These are phyloP conservation scores for Lichtheimia hyalospora DNA, from an alignment of 371 early-diverging fungal species.

Conservation along the genomic window DNA sequence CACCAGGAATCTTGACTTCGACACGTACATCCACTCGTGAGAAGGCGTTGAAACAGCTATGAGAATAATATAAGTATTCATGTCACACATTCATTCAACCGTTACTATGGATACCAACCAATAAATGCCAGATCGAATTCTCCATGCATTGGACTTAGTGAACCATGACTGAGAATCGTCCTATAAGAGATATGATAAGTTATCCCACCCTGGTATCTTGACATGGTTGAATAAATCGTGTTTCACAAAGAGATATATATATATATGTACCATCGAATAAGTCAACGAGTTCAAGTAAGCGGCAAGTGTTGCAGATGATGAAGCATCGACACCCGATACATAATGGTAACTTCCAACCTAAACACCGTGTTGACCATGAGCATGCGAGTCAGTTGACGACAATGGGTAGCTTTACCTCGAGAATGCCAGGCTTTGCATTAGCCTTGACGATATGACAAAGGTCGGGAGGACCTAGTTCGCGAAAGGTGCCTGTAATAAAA, in stretches of 20 bases:
- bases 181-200: slow-evolving; percentile 26
- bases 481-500: slow-evolving; percentile 67
- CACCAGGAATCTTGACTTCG: slow-evolving; percentile 97
- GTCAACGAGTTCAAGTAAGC: slow-evolving; percentile 94
- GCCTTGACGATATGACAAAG: slow-evolving; percentile 91
- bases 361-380: not conserved
- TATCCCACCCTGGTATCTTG: not conserved
- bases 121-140: slow-evolving; percentile 71
- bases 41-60: slow-evolving; percentile 94
- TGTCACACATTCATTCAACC: not conserved
- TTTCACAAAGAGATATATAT: slow-evolving; percentile 6
- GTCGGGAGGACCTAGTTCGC: slow-evolving; percentile 97
- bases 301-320: slow-evolving; percentile 92
- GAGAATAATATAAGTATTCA: not conserved
- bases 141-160: slow-evolving; percentile 65
- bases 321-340: slow-evolving; percentile 90
- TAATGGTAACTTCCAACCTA: slow-evolving; percentile 78
- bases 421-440: slow-evolving; percentile 76
- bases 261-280: slow-evolving; percentile 75
- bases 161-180: slow-evolving; percentile 74
- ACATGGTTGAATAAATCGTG: too few species aligned
- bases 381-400: not conserved
- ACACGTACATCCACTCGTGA: slow-evolving; percentile 95
- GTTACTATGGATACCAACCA: slow-evolving; percentile 41
- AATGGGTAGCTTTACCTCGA: slow-evolving; percentile 59